Percentiles rank a stretch among this genome's conserved stretches.
These are phyloP conservation scores for Rutidosis leptorrhynchoides DNA, from an alignment of 129 eudicot genomes.

Conservation along the genomic window DNA sequence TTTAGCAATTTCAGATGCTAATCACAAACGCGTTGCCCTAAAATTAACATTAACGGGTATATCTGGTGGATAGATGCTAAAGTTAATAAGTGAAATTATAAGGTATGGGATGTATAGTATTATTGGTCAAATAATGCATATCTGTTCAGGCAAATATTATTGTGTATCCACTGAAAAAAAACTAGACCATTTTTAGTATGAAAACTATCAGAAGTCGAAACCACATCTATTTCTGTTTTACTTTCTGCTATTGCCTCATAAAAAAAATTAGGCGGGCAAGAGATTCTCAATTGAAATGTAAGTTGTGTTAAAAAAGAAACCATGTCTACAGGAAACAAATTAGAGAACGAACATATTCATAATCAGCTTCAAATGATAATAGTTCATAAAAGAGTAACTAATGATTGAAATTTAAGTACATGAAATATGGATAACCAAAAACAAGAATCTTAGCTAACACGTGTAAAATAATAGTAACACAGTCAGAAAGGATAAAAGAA, in stretches of 20 bases:
- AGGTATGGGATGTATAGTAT: background rate
- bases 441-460: background rate
- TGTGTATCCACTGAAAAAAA: background rate
- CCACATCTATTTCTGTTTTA: background rate
- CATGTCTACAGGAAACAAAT: background rate
- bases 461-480: background rate
- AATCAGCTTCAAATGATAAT: background rate
- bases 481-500: slow-evolving; percentile 9
- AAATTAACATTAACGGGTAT: background rate
- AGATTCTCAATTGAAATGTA: background rate
- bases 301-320: background rate
- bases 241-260: background rate
- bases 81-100: background rate
- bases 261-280: background rate
- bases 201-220: background rate
- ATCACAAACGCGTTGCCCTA: slow-evolving; percentile 11
- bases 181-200: background rate
- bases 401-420: background rate
- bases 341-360: background rate
- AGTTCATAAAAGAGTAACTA: background rate
- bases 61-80: background rate
- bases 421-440: slow-evolving; percentile 9
- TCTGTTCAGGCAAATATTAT: background rate
- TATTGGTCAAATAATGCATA: background rate
- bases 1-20: slow-evolving; percentile 25